Conservation (phyloP, 768 basidiomycete species). For the Hygrocybe punicea region DNA sequence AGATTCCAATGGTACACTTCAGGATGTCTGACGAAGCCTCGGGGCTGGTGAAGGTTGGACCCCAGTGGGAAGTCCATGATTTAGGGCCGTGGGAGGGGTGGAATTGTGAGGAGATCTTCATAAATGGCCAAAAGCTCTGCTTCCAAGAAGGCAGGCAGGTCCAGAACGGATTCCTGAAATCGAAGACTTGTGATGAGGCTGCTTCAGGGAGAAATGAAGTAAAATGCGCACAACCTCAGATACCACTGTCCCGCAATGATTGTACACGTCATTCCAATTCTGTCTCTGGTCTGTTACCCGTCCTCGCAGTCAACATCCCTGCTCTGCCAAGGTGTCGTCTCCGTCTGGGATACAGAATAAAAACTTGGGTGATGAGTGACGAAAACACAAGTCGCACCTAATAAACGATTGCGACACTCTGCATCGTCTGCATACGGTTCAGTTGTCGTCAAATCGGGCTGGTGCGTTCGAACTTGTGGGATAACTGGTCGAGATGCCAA, state of each 20-base stretch:
- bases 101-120: constrained; percentile 43
- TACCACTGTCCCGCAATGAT: constrained; percentile 31
- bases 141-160: constrained; percentile 40
- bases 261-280: constrained; percentile 39
- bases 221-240: constrained; percentile 25
- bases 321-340: neutral
- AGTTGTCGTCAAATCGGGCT: neutral
- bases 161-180: constrained; percentile 31
- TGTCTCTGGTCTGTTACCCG: neutral
- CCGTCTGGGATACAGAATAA: neutral
- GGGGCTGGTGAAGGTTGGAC: too few species aligned
- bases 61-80: too few species aligned
- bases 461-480: constrained; percentile 79
- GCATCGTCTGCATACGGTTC: neutral
- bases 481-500: constrained; percentile 90
- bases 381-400: neutral
- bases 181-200: neutral
- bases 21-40: too few species aligned
- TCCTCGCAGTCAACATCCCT: neutral
- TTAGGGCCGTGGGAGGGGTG: constrained; percentile 9
- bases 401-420: neutral
- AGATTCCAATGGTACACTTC: too few species aligned
- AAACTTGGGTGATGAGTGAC: neutral
- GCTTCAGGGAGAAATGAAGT: neutral
- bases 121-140: constrained; percentile 43